Conservation (phyloP, 106 monocot genomes). For the Platanthera guangdongensis region DNA sequence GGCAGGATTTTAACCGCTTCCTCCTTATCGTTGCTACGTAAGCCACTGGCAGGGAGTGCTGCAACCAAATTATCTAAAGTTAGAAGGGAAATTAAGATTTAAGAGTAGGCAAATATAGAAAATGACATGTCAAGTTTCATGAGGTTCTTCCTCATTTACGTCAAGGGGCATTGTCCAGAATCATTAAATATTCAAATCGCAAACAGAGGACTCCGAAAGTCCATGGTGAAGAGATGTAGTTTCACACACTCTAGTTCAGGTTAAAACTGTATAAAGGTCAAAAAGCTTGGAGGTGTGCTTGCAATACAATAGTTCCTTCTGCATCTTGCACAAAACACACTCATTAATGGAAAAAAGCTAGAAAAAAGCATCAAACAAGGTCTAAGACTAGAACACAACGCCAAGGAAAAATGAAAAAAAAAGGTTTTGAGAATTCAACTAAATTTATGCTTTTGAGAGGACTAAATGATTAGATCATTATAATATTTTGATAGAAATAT, state of each 20-base stretch:
- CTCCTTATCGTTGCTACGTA: constrained; percentile 19
- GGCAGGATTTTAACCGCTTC: constrained; percentile 9
- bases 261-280: neutral
- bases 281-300: neutral
- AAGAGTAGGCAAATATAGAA: neutral
- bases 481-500: no score
- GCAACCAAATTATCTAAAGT: constrained; percentile 10
- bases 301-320: no score
- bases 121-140: neutral
- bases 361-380: no score
- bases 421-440: no score
- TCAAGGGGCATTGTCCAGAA: neutral
- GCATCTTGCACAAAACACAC: no score
- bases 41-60: constrained; percentile 11
- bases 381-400: no score
- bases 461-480: no score
- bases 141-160: neutral
- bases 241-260: neutral
- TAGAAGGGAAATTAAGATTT: constrained; percentile 7
- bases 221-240: neutral
- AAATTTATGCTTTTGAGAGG: no score
- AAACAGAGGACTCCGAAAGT: neutral
- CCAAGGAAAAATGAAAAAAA: no score
- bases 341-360: no score
- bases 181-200: neutral